Percentiles rank a stretch among this genome's conserved stretches.
Conservation (phyloP, 331 rosid genomes). For the Acacia pycnantha region DNA sequence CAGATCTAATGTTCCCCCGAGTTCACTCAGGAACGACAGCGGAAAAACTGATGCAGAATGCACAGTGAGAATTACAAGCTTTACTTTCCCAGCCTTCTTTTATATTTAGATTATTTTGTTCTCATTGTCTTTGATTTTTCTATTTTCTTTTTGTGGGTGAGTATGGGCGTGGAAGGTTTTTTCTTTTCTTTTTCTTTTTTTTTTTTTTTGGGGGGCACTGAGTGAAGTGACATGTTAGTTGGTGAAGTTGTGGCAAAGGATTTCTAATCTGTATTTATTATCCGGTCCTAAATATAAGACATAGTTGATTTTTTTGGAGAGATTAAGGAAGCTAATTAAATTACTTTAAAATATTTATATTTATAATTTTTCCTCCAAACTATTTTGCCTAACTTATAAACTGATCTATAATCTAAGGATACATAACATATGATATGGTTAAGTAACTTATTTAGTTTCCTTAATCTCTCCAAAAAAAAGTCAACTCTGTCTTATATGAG, state of each 20-base stretch:
- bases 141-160: background rate
- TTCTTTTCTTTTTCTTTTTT: background rate
- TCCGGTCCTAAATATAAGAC: too few relatives aligned
- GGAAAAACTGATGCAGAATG: conserved; percentile 59
- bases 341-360: too few relatives aligned
- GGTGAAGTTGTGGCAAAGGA: background rate
- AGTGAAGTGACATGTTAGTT: background rate
- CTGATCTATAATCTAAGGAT: too few relatives aligned
- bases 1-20: conserved; percentile 48
- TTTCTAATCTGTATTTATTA: background rate
- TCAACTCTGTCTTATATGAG: too few relatives aligned
- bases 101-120: background rate
- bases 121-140: background rate
- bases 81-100: conserved; percentile 19
- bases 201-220: background rate
- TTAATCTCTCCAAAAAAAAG: too few relatives aligned
- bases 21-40: conserved; percentile 52
- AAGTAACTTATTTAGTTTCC: too few relatives aligned
- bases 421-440: too few relatives aligned
- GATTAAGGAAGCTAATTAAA: too few relatives aligned
- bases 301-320: too few relatives aligned
- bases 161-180: background rate
- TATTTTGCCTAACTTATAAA: too few relatives aligned
- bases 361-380: too few relatives aligned
- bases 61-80: conserved; percentile 47